Percentiles rank a stretch among this genome's conserved stretches.
These are phyloP conservation scores for Evansstolkia leycettana DNA, from an alignment of 495 filamentous ascomycete species.

Conservation along the genomic window DNA sequence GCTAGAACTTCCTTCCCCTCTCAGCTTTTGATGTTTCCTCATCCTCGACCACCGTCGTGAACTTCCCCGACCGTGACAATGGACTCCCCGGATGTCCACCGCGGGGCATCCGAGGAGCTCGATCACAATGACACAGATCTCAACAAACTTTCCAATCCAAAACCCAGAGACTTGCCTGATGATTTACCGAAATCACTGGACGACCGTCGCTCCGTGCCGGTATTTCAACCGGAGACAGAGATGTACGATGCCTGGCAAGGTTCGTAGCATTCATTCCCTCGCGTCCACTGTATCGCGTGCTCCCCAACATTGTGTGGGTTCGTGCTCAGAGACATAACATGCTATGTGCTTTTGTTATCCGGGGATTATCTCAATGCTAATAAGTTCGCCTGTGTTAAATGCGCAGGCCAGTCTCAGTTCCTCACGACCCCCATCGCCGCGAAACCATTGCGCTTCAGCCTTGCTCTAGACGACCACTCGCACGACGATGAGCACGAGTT, in stretches of 20 bases:
- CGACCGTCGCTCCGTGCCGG: slow-evolving; percentile 60
- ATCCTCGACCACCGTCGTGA: slow-evolving; percentile 1
- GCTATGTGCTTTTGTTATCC: neutral
- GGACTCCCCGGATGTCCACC: slow-evolving; percentile 25
- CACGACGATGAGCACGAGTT: slow-evolving; percentile 30
- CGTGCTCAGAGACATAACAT: neutral
- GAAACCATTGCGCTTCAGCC: slow-evolving; percentile 71
- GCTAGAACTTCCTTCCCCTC: neutral
- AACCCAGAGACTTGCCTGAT: slow-evolving; percentile 50
- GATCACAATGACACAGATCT: slow-evolving; percentile 8
- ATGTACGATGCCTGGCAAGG: slow-evolving; percentile 99
- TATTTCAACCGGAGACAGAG: slow-evolving; percentile 63
- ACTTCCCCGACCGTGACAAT: slow-evolving; percentile 13
- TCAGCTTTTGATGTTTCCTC: slow-evolving; percentile 1
- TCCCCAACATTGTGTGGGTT: neutral
- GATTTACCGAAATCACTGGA: slow-evolving; percentile 88
- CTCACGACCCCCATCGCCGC: slow-evolving; percentile 74
- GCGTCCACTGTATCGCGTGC: no score
- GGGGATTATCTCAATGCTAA: no score
- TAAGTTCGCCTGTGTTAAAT: no score
- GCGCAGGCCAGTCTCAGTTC: slow-evolving; percentile 83
- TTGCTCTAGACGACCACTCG: slow-evolving; percentile 62
- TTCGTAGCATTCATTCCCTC: slow-evolving; percentile 21
- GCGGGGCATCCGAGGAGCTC: slow-evolving; percentile 24
- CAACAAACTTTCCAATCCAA: slow-evolving; percentile 8